Base-by-base conservation (phyloP, 2,329 filamentous ascomycete genomes). In the Trichoderma breve region DNA sequence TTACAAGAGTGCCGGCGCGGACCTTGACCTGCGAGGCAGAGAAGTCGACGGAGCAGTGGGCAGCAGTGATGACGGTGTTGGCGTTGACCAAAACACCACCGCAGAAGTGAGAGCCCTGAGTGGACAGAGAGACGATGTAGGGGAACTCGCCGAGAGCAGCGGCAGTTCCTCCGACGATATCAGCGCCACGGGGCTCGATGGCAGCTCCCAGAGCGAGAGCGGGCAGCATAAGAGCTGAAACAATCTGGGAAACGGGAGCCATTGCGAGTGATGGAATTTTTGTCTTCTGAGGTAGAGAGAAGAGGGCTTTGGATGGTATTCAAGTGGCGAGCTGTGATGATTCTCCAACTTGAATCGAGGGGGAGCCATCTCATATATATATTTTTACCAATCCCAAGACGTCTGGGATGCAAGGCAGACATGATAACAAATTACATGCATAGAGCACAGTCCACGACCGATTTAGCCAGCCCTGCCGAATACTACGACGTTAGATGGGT, bases 61-160 rank as follows among this genome's bases (percentile, higher is more conserved):
- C 78, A 12, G 79, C 79, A 6, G 79, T 80, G 66, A 80, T 4
- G 70, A 80, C 79, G 21, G 78, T 80, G 72, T 76, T 75, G 73
- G 78, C 75, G 72, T 79, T 78, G 57, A 80, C 28, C 24, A 80
- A 73, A 15, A 74, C 67, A 24, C 79, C 79, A 21, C 79, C 79
- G 43, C 79, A 80, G 74, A 77, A 77, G 57, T 78, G 74, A 28
- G 47, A 55, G 51, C 18, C 72, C 67, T 39, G 63, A 68, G 30
- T 51, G 47, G 73, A 70, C 57, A 80, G 72, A 71, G 73, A 74
- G 65, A 80, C 79, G 24, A 80, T 79, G 77, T 75, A 80, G 34
- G 79, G 79, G 61, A 80, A 80, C 18, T 80, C 79, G 28, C 76
- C 78, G 26, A 73, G 24, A 3, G n/a, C 18, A 34, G 78, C 78